Evolutionary conservation across 495 filamentous ascomycete genomes (phyloP).

Genomic region (Monascus purpureus): DNA sequence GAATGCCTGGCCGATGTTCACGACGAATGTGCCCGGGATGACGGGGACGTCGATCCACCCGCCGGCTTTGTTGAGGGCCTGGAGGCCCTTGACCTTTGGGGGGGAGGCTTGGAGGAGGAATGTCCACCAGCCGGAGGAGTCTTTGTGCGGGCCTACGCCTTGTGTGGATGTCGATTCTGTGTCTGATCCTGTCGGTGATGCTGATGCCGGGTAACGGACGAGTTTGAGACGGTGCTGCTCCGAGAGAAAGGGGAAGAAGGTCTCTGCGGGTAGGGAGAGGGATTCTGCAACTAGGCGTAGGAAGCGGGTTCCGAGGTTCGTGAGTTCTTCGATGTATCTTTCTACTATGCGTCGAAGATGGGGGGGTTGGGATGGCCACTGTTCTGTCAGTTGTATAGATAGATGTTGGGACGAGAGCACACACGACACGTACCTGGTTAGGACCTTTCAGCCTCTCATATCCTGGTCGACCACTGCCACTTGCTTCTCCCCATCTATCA

Average conservation of each 20-base stretch:
- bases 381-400: no score
- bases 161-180: constrained; percentile 8
- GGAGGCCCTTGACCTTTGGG: constrained; percentile 28
- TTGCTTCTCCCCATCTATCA: constrained; percentile 16
- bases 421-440: constrained; percentile 29
- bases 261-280: constrained; percentile 23
- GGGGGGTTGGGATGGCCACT: constrained; percentile 12
- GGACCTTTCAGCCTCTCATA: constrained; percentile 39
- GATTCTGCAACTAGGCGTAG: constrained; percentile 37
- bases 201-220: constrained; percentile 30
- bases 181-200: constrained; percentile 1
- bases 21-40: constrained; percentile 35
- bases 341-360: constrained; percentile 13
- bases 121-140: constrained; percentile 42
- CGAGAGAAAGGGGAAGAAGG: constrained; percentile 34
- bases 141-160: constrained; percentile 42
- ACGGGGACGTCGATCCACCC: constrained; percentile 37
- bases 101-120: constrained; percentile 38
- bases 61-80: constrained; percentile 33
- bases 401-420: no score
- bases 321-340: constrained; percentile 34
- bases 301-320: constrained; percentile 31
- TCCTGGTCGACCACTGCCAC: no score
- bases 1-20: constrained; percentile 45
- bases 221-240: constrained; percentile 42